phyloP scores from a whole-genome alignment of 805 yeast species.

The Candida multigemmis region DNA sequence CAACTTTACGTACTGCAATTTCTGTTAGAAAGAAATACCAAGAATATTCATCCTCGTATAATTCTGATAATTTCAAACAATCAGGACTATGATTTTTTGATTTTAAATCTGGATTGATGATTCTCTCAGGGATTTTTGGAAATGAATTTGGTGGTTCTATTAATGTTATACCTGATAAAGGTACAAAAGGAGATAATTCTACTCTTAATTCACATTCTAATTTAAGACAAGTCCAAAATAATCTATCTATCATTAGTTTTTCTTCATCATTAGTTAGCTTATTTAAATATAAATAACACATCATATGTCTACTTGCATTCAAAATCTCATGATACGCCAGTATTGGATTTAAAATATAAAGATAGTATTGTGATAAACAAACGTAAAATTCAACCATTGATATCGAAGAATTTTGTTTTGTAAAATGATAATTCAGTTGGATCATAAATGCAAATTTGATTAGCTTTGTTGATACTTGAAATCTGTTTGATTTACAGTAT shows the following conservation, averaged over 20 bases:
- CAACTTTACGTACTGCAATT: conserved; percentile 29
- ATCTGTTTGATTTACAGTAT: no score
- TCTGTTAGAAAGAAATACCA: conserved; percentile 33
- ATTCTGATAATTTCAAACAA: conserved; percentile 14
- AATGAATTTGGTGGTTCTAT: conserved; percentile 22
- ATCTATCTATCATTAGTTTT: conserved; percentile 14
- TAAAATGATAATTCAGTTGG: no score
- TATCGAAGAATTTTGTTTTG: conserved; percentile 7
- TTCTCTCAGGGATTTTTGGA: conserved; percentile 19
- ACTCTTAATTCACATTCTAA: conserved; percentile 25
- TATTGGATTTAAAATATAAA: conserved; percentile 16
- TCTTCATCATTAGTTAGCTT: conserved; percentile 4
- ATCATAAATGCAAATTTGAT: no score
- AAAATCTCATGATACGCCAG: conserved; percentile 14
- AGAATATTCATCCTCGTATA: conserved; percentile 16
- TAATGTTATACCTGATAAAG: conserved; percentile 20
- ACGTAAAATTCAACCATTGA: conserved; percentile 12
- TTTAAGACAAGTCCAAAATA: conserved; percentile 29
- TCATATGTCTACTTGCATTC: conserved; percentile 19
- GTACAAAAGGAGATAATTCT: conserved; percentile 25
- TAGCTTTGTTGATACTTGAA: no score
- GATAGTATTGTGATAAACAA: conserved; percentile 17
- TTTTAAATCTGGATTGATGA: conserved; percentile 6
- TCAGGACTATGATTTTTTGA: conserved; percentile 12
- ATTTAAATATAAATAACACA: conserved; percentile 16